Evolutionary conservation across 2,329 filamentous ascomycete genomes (phyloP), one percentile per base, ranked within the genome.

Genomic region (Fusarium sp.): DNA sequence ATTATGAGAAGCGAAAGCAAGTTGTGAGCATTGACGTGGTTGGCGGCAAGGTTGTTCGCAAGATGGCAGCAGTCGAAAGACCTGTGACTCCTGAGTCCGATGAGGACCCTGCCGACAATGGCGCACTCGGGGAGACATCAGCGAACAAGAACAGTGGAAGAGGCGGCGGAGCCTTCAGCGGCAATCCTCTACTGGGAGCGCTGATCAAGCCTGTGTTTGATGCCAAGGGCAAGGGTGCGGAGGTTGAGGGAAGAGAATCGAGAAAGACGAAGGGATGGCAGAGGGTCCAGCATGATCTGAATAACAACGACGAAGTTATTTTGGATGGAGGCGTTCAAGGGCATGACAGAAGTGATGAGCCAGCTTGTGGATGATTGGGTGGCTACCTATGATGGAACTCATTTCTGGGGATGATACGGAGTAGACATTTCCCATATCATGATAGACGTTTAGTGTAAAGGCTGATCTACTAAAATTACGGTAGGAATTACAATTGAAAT

Each of bases 1-100:
- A 97, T 71, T 98, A 95, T 82, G 95, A 98, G 84, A 97, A 96
- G 87, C 89, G 94, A 66, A 90, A 89, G 76, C 92, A 96, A 68
- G 92, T 98, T 3, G 89, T 97, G 74, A 96, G 93, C 78, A 93
- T 98, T 69, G 94, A 98, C 80, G 84, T 98, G 2, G 91, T 91
- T 14, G 92, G 92, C 1, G 92, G 92, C 24, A 95, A 92, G 77
- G 90, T 97, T 6, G 91, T 96, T 9, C 90, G 89, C 68, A 89
- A 89, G 75, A 94, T 94, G 88, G 89, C 88, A 22, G 88, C 91
- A 9, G 81, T 89, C 26, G 91, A 92, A 70, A 84, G 88, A 52
- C 89, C 88, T 8, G 83, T 83, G 8, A 89, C 86, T 12, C 90
- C 90, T 2, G 85, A 85, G 13, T 75, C 72, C 6, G 84, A 85